A percentile compares a stretch with the other conserved stretches of the same genome.
Evolutionary conservation across 2,329 filamentous ascomycete genomes (phyloP).

Genomic region (Monilinia aucupariae): DNA sequence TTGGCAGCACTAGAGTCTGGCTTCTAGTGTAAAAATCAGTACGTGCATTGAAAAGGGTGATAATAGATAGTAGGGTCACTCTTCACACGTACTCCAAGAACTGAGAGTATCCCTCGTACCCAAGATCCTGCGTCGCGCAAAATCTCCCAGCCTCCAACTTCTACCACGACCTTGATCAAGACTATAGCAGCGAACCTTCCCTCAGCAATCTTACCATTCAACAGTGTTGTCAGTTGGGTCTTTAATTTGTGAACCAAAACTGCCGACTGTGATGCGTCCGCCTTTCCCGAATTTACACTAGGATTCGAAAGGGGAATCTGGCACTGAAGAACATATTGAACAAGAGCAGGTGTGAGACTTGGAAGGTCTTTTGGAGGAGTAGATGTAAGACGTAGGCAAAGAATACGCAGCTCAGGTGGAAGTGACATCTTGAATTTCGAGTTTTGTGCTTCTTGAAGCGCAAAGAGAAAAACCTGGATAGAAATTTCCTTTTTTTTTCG

Average conservation of each 20-base stretch:
- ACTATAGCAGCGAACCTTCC: constrained; percentile 74
- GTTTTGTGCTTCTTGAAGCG: not conserved
- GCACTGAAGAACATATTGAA: constrained; percentile 53
- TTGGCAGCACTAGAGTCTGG: constrained; percentile 70
- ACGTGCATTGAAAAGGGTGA: constrained; percentile 16
- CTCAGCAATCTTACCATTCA: constrained; percentile 69
- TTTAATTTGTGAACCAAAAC: constrained; percentile 77
- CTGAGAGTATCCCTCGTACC: constrained; percentile 68
- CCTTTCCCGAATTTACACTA: constrained; percentile 54
- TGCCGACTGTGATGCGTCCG: constrained; percentile 56
- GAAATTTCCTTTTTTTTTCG: not conserved
- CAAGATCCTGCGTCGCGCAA: constrained; percentile 68
- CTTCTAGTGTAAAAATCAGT: constrained; percentile 48
- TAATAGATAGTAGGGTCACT: constrained; percentile 1
- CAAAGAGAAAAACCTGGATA: not conserved
- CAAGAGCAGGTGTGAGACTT: constrained; percentile 64
- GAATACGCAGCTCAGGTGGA: constrained; percentile 55
- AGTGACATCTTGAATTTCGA: constrained; percentile 29
- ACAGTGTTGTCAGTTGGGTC: constrained; percentile 67
- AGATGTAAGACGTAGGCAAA: constrained; percentile 66
- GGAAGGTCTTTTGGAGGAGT: constrained; percentile 70
- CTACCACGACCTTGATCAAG: constrained; percentile 73
- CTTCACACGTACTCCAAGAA: constrained; percentile 55
- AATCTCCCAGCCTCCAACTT: constrained; percentile 79
- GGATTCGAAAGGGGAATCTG: constrained; percentile 57